Evolutionary conservation across 2,329 filamentous ascomycete species (phyloP).

Genomic region (Endoconidiophora polonica): DNA sequence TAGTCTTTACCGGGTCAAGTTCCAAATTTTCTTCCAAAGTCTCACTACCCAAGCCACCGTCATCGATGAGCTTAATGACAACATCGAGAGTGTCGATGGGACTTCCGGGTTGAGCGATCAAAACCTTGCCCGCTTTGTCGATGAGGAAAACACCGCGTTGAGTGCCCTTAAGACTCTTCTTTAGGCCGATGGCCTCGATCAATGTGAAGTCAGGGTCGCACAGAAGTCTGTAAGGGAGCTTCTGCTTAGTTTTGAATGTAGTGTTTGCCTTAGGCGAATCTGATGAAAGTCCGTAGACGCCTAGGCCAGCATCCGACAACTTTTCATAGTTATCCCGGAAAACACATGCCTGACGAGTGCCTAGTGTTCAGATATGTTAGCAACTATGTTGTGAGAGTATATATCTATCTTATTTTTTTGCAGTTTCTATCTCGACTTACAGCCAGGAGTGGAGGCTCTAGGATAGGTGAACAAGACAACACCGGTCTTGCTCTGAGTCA

Average conservation of each 20-base stretch:
- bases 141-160: conserved; percentile 78
- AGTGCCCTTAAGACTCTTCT: conserved; percentile 68
- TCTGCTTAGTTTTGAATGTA: conserved; percentile 82
- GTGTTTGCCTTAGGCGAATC: conserved; percentile 87
- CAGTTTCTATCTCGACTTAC: conserved; percentile 36
- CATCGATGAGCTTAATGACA: conserved; percentile 53
- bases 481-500: conserved; percentile 68
- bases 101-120: conserved; percentile 57
- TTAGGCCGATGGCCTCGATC: conserved; percentile 75
- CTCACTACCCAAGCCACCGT: conserved; percentile 16
- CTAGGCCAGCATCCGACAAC: conserved; percentile 61
- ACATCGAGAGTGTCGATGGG: conserved; percentile 63
- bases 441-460: conserved; percentile 83
- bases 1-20: neutral
- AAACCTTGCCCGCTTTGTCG: conserved; percentile 64
- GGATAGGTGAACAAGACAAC: conserved; percentile 93
- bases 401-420: neutral
- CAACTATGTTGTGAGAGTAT: neutral
- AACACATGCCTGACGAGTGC: conserved; percentile 81
- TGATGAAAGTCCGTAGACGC: conserved; percentile 77
- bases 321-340: conserved; percentile 75
- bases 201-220: conserved; percentile 63
- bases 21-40: conserved; percentile 12
- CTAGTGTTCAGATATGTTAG: conserved; percentile 27
- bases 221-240: conserved; percentile 71